Evolutionary conservation across 352 stramenopile species (phyloP), one percentile per base, ranked within the genome.

Genomic region (Phytophthora pini): DNA sequence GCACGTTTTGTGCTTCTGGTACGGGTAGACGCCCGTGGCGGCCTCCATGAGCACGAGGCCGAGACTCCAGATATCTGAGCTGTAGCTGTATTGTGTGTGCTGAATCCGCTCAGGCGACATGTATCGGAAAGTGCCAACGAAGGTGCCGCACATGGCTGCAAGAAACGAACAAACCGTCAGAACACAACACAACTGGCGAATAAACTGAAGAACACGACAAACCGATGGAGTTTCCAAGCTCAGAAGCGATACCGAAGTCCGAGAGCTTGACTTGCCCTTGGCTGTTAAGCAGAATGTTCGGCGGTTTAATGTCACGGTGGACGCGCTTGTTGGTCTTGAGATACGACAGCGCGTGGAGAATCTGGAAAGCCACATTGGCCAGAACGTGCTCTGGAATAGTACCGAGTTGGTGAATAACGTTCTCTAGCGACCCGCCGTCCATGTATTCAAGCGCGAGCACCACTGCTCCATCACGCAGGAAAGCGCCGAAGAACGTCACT

Each of bases 281-380:
- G 22, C 76, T 87, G 69, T 98, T 95, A 38, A 99, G 67, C 45
- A 99, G 74, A 20, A 99, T 90, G 74, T 99, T 99, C 17, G 88
- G 94, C 36, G 95, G 96, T 74, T 99, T 99, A 57, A 99, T 97
- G 79, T 99, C 97, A 2, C 97, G 83, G 68, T 99, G 97, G 29
- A 78, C 65, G 47, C 84, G 82, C 45, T 93, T 89, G 73, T 97
- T 87, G 51, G 86, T 87, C 76, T 99, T 97, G 29, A 99, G 79
- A 79, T 98, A 98, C 13, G 76, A 88, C 52, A 99, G 74, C 12
- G 94, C 97, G 69, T 90, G 95, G 22, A 99, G 77, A 26, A 98
- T 87, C 79, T 99, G 97, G 80, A 92, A 99, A 17, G 94, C 79
- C 40, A 99, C 88, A 50, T 87, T 91, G 44, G 90, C 95, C 36